Evolutionary conservation across 768 basidiomycete genomes (phyloP).

Genomic region (Russula abietina): DNA sequence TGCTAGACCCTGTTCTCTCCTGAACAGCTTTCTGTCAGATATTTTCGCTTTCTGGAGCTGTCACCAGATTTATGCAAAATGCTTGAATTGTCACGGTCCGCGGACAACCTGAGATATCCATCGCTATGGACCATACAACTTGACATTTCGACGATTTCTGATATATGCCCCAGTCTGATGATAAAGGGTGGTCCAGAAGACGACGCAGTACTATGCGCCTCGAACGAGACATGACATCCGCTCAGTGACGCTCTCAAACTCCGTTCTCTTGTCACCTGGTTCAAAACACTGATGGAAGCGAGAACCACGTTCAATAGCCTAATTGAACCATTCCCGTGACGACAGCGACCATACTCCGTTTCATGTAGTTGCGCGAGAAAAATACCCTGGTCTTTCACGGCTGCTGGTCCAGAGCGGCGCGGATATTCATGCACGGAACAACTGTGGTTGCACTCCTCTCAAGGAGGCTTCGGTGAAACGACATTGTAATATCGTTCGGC

Average conservation of each 20-base stretch:
- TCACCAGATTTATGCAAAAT: constrained; percentile 60
- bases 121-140: background rate
- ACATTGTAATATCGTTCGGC: too few species aligned
- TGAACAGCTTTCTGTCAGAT: constrained; percentile 42
- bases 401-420: background rate
- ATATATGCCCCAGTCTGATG: constrained; percentile 29
- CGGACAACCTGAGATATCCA: constrained; percentile 11
- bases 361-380: background rate
- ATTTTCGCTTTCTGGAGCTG: constrained; percentile 70
- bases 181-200: constrained; percentile 79
- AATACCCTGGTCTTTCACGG: background rate
- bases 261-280: constrained; percentile 54
- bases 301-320: constrained; percentile 65
- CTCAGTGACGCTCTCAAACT: constrained; percentile 88
- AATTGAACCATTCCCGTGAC: constrained; percentile 39
- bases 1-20: constrained; percentile 52
- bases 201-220: constrained; percentile 86
- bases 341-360: background rate
- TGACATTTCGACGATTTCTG: constrained; percentile 23
- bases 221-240: constrained; percentile 73
- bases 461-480: too few species aligned
- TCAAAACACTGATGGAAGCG: constrained; percentile 28
- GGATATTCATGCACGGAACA: background rate
- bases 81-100: constrained; percentile 53
- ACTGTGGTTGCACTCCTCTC: background rate